A percentile compares a stretch with the other conserved stretches of the same genome.
These are phyloP conservation scores for Globisporangium megalacanthum DNA, from an alignment of 352 stramenopile species.

Conservation along the genomic window DNA sequence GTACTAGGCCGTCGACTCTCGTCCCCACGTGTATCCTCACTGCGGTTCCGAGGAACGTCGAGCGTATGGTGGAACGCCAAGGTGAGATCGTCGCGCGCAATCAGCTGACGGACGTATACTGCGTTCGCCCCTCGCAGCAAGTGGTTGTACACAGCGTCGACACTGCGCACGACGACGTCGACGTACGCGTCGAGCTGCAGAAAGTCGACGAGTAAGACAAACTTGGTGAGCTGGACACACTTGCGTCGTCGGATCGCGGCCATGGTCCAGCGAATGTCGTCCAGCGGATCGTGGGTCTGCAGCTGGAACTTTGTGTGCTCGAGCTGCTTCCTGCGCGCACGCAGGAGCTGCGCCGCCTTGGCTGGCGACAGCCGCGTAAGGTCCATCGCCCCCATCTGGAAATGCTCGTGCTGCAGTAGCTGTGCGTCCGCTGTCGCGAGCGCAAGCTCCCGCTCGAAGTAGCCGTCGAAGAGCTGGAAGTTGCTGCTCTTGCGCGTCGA, in stretches of 20 bases:
- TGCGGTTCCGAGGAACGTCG: not conserved
- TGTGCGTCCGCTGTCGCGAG: conserved; percentile 47
- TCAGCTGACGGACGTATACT: conserved; percentile 21
- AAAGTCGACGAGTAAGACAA: conserved; percentile 50
- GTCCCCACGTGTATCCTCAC: not conserved
- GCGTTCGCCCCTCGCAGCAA: conserved; percentile 44
- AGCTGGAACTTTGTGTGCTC: conserved; percentile 17
- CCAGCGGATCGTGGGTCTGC: conserved; percentile 22
- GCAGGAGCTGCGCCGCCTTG: conserved; percentile 15
- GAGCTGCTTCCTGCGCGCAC: conserved; percentile 15
- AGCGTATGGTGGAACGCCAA: conserved; percentile 25
- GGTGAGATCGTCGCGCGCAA: conserved; percentile 23
- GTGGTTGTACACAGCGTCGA: conserved; percentile 31
- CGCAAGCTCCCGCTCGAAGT: conserved; percentile 39
- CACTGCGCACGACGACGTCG: conserved; percentile 30
- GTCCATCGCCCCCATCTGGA: conserved; percentile 17
- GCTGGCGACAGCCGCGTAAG: conserved; percentile 14
- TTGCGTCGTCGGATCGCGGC: conserved; percentile 54
- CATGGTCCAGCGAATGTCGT: conserved; percentile 66
- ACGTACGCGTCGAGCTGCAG: conserved; percentile 43
- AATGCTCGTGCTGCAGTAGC: conserved; percentile 46
- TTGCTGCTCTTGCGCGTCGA: conserved; percentile 60
- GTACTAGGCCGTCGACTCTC: not conserved
- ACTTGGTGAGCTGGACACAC: conserved; percentile 50
- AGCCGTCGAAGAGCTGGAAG: conserved; percentile 49